These are phyloP conservation scores for Daldinia eschscholtzii DNA, from an alignment of 2,329 filamentous ascomycete species.

Conservation along the genomic window DNA sequence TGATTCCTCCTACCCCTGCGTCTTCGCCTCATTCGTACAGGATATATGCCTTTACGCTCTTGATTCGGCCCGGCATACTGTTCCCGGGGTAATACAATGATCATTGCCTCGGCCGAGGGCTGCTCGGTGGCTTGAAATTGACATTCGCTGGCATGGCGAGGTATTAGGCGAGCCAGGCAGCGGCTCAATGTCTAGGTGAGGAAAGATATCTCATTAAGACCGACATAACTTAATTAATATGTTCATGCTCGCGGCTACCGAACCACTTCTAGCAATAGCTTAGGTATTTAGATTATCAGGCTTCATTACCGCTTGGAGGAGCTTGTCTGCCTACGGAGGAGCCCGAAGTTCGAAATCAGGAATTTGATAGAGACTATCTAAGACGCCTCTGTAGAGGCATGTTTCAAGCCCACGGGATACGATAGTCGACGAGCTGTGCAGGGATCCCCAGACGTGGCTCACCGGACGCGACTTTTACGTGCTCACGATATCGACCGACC, in stretches of 20 bases:
- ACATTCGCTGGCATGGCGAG: constrained; percentile 14
- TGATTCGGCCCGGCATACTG: constrained; percentile 46
- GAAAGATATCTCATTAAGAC: constrained; percentile 25
- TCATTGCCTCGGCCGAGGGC: constrained; percentile 26
- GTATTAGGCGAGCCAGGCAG: constrained; percentile 11
- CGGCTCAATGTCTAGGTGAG: constrained; percentile 23
- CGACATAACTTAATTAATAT: constrained; percentile 25
- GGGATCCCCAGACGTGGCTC: constrained; percentile 1
- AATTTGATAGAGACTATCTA: constrained; percentile 7
- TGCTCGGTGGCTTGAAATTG: constrained; percentile 33
- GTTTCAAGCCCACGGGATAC: constrained; percentile 17
- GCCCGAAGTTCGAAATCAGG: not conserved
- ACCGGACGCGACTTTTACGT: constrained; percentile 8
- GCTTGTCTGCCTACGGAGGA: constrained; percentile 9
- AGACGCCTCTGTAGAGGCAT: constrained; percentile 11
- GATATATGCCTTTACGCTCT: constrained; percentile 23
- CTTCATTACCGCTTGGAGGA: constrained; percentile 18
- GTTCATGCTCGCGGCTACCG: constrained; percentile 27
- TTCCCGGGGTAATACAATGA: constrained; percentile 46
- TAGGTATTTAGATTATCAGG: constrained; percentile 9
- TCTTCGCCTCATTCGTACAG: constrained; percentile 16
- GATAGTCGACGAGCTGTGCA: constrained; percentile 21
- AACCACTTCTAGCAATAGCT: constrained; percentile 14
- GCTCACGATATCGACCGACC: constrained; percentile 9
- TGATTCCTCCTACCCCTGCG: constrained; percentile 14